phyloP scores from a whole-genome alignment of 23 red algal species.

The Gracilariopsis chorda region DNA sequence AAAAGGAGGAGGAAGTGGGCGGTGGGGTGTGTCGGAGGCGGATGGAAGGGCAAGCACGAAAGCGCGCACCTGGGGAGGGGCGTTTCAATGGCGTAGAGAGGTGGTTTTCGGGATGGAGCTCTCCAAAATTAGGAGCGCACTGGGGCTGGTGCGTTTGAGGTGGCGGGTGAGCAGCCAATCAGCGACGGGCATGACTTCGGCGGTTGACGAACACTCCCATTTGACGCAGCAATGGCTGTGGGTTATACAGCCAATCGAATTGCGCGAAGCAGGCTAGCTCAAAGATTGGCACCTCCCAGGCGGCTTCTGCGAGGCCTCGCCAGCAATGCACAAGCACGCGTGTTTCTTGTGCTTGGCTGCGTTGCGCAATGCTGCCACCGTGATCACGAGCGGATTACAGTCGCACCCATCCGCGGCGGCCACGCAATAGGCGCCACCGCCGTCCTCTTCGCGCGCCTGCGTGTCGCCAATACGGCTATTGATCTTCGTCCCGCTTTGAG shows the following conservation, averaged over 20 bases:
- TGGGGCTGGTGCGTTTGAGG: background rate
- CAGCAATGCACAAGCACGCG: constrained; percentile 33
- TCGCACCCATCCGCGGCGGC: too few species aligned
- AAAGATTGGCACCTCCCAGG: background rate
- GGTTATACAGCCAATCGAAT: constrained; percentile 32
- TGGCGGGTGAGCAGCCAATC: background rate
- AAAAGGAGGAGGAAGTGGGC: background rate
- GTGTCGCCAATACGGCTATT: too few species aligned
- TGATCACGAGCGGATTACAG: too few species aligned
- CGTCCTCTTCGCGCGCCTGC: too few species aligned
- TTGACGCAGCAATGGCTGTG: background rate
- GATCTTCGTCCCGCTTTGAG: too few species aligned
- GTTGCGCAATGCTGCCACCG: too few species aligned
- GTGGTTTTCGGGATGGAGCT: too few species aligned
- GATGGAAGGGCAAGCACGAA: background rate
- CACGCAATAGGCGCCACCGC: too few species aligned
- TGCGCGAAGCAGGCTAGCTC: background rate
- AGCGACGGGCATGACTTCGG: background rate
- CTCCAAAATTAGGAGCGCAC: too few species aligned
- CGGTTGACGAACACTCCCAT: too few species aligned
- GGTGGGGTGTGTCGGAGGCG: background rate
- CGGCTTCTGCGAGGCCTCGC: background rate
- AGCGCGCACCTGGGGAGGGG: too few species aligned
- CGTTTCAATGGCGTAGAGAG: too few species aligned
- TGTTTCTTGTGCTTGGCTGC: background rate